Conservation (phyloP, 257 asterid species). For the Coffea canephora region DNA sequence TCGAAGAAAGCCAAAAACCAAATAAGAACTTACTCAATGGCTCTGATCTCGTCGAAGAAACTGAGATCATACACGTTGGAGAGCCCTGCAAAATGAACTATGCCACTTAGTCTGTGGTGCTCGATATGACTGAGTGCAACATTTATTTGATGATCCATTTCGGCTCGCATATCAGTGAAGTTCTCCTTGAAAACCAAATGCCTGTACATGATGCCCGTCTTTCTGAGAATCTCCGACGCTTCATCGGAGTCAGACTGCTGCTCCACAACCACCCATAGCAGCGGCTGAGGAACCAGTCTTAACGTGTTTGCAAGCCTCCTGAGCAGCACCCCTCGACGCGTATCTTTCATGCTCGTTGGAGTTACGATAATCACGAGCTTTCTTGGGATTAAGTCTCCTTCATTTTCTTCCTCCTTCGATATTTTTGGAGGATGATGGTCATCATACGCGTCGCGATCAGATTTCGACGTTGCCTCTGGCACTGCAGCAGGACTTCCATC, state of each 20-base stretch:
- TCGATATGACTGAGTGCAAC: constrained; percentile 86
- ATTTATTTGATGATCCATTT: constrained; percentile 82
- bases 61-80: constrained; percentile 72
- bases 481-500: constrained; percentile 28
- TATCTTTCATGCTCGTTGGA: constrained; percentile 47
- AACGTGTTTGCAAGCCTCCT: constrained; percentile 65
- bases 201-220: constrained; percentile 80
- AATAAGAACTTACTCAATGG: constrained; percentile 56
- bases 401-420: constrained; percentile 15
- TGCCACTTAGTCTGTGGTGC: constrained; percentile 81
- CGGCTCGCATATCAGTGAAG: constrained; percentile 49
- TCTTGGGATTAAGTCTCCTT: constrained; percentile 22
- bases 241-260: constrained; percentile 45
- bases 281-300: constrained; percentile 63
- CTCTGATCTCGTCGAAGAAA: constrained; percentile 76
- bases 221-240: constrained; percentile 63
- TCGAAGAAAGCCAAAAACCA: neutral
- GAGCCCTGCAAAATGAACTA: constrained; percentile 83
- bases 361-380: constrained; percentile 64
- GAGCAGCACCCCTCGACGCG: constrained; percentile 36
- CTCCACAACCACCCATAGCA: constrained; percentile 84
- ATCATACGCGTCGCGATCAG: neutral
- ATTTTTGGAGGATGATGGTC: neutral
- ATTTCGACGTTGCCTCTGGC: neutral
- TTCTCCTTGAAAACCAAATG: constrained; percentile 84